Base-by-base conservation (phyloP, 1,139 yeast species). In the Arxiozyma slooffiae region DNA sequence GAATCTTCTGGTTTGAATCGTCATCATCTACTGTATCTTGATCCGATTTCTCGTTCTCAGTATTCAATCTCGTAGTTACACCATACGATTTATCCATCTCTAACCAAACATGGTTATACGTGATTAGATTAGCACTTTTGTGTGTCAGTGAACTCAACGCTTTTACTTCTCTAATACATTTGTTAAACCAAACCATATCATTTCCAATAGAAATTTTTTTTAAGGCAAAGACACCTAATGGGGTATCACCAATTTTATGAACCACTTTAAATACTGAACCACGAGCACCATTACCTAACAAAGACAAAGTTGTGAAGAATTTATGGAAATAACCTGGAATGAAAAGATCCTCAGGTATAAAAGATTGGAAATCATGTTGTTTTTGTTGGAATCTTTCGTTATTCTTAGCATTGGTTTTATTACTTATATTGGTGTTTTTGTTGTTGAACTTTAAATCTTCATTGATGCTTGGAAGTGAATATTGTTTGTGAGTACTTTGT, bases 81-180 rank as follows among this genome's bases (percentile, higher is more conserved):
- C 67, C 68, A 41, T 61, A 56, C 0, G 67, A 58, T 22, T 52
- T 75, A 26, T 87, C 87, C 62, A 81, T 72, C 61, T 89, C 97
- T 40, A 89, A 68, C 97, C 97, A 89, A 36, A 88, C 96, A 68
- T 89, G 96, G 62, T 88, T 88, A 63, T 89, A 89, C 26, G 85
- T 78, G 23, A 88, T 87, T 57, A 88, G 73, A 63, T 88, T 86
- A 23, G 79, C 73, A 55, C 78, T 79, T 37, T 74, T 67, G 44
- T 77, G 71, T 48, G 74, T 71, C 47, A 72, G 50, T 7, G 70
- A 64, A 42, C 78, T 70, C 48, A 79, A 60, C 40, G 88, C 78
- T 57, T 84, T 78, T 3, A 89, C 96, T 63, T 89, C 97, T 50
- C 80, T 76, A 49, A 89, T 71, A 7, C 85, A 90, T 57, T 79